Percentiles rank a stretch among this genome's conserved stretches.
phyloP scores from a whole-genome alignment of 768 basidiomycete species.

The Candolleomyces eurysporus region DNA sequence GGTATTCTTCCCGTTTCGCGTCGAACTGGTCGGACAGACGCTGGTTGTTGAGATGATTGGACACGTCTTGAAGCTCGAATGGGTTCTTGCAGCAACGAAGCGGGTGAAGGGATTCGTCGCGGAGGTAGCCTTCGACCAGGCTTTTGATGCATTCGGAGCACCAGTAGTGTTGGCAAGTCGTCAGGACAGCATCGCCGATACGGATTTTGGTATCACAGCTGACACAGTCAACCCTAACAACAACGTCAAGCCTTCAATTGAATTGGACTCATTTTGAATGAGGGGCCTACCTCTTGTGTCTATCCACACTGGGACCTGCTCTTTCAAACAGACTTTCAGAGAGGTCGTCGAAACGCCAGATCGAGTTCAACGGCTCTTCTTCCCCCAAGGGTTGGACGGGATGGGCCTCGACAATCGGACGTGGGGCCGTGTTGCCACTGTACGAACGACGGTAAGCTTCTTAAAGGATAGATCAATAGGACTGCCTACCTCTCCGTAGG shows the following conservation, averaged over 20 bases:
- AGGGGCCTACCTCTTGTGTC: background rate
- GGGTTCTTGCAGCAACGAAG: slow-evolving; percentile 19
- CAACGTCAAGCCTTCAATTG: background rate
- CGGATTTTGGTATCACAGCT: slow-evolving; percentile 15
- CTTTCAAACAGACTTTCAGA: background rate
- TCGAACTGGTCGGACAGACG: slow-evolving; percentile 9
- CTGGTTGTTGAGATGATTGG: slow-evolving; percentile 4
- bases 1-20: slow-evolving; percentile 15
- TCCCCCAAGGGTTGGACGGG: background rate
- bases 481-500: background rate
- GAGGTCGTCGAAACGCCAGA: background rate
- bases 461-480: background rate
- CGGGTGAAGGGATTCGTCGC: slow-evolving; percentile 19
- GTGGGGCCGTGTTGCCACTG: too few relatives aligned
- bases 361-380: background rate
- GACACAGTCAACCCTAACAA: slow-evolving; percentile 14
- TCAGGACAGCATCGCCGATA: slow-evolving; percentile 2
- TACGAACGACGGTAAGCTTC: background rate
- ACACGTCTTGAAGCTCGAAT: slow-evolving; percentile 7
- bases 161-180: slow-evolving; percentile 16
- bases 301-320: slow-evolving; percentile 4
- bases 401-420: background rate
- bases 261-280: too few relatives aligned
- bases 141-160: slow-evolving; percentile 15
- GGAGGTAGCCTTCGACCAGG: slow-evolving; percentile 15